Percentiles rank a stretch among this genome's conserved stretches.
phyloP scores from a whole-genome alignment of 352 stramenopile species.

The Phytopythium ostracodes region DNA sequence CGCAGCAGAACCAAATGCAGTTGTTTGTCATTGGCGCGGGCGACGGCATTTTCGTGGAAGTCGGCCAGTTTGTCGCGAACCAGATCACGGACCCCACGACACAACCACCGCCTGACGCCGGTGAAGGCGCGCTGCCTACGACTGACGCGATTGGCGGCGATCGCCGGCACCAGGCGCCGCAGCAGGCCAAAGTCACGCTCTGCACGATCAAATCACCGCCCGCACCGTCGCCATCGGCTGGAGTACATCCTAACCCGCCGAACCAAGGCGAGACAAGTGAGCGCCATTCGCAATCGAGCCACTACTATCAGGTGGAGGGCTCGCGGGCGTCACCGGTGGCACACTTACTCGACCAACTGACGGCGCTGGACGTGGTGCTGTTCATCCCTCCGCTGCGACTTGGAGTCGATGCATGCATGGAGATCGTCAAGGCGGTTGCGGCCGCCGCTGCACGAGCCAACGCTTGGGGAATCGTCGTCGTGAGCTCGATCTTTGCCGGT shows the following conservation, averaged over 20 bases:
- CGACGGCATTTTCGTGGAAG: conserved; percentile 62
- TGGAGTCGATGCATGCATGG: conserved; percentile 39
- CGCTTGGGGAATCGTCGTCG: conserved; percentile 70
- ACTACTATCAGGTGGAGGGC: conserved; percentile 39
- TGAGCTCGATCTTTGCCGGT: conserved; percentile 64
- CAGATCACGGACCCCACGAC: conserved; percentile 53
- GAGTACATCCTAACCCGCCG: conserved; percentile 7
- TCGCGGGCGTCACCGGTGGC: conserved; percentile 38
- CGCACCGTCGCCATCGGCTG: conserved; percentile 12
- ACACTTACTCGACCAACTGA: conserved; percentile 57
- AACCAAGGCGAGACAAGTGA: not conserved
- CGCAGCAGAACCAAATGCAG: conserved; percentile 65
- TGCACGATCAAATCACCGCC: conserved; percentile 55
- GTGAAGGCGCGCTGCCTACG: conserved; percentile 47
- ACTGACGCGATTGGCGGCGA: conserved; percentile 14
- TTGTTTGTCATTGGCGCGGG: conserved; percentile 76
- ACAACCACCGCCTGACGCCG: conserved; percentile 20
- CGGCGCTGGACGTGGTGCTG: conserved; percentile 57
- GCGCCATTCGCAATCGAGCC: not conserved
- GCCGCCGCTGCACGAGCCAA: conserved; percentile 41
- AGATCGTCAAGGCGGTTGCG: conserved; percentile 50
- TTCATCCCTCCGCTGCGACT: conserved; percentile 66
- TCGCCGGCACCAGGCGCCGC: conserved; percentile 15
- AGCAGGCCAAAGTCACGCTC: conserved; percentile 67
- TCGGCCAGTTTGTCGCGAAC: conserved; percentile 54